Evolutionary conservation across 108 stramenopile species (phyloP), one percentile per base, ranked within the genome.

Genomic region (Cyclostephanos tholiformis): DNA sequence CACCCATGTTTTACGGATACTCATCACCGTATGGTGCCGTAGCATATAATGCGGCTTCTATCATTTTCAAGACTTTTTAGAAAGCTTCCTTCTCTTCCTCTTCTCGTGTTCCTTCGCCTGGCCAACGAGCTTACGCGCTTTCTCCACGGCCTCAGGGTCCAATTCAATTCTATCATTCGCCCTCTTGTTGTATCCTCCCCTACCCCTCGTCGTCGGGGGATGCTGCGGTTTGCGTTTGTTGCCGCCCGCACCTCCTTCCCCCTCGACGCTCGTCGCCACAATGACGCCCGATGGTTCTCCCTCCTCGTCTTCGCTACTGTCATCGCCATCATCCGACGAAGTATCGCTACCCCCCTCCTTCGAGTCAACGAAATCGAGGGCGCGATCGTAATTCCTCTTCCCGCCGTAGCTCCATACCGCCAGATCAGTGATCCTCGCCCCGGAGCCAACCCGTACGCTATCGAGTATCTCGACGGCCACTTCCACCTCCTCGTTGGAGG

Each of bases 351-450:
- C 55, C 14, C 10, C 32, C 50, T 43, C 19, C 7, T 50, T 48
- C 3, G 63, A 52, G 23, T 61, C 71, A 2, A 10, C 48, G 25
- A 30, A 22, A 14, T 16, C 22, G 13, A 39, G 63, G 55, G 2
- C 22, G n/a, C 44, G 36, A 43, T 75, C 58, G 17, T n/a, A n/a
- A n/a, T 30, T 14, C 14, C 29, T 20, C 16, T 1, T 30, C 0
- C 57, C 59, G 12, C 56, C 65, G 30, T 49, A 75, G 67, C 85
- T 87, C 90, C 90, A 95, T 30, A 80, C 91, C 23, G 85, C 72
- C 27, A 95, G 66, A 70, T 88, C 84, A 16, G 94, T 95, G 61
- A 95, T 88, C 49, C 94, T 82, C n/a, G 94, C 94, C 12, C 94
- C 94, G 23, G 88, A 87, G 32, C 94, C 94, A 29, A 95, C 51